Conservation (phyloP, 768 basidiomycete species). For the Agaricus sinodeliciosus region DNA sequence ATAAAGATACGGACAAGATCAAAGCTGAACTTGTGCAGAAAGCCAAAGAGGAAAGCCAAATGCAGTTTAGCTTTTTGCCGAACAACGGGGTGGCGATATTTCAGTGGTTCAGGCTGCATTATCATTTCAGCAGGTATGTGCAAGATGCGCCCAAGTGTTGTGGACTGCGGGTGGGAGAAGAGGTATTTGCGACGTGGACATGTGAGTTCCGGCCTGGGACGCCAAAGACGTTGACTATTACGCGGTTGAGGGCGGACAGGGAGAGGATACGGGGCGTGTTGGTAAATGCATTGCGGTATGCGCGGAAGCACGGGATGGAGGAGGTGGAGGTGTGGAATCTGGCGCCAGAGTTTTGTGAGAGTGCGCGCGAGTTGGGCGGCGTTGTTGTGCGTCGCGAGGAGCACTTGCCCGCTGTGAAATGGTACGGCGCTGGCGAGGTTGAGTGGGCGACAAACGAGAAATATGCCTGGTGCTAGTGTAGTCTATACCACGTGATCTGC, state of each 20-base stretch:
- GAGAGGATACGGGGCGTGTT: constrained; percentile 27
- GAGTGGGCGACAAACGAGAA: constrained; percentile 21
- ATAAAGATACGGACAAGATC: constrained; percentile 30
- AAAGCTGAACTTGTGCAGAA: constrained; percentile 22
- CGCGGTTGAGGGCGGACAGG: constrained; percentile 19
- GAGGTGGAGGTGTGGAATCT: constrained; percentile 42
- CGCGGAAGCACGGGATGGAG: constrained; percentile 19
- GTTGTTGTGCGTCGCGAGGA: constrained; percentile 24
- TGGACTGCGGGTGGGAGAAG: constrained; percentile 11
- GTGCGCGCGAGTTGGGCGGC: constrained; percentile 21
- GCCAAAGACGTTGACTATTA: constrained; percentile 17
- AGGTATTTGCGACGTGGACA: constrained; percentile 22
- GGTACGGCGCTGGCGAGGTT: constrained; percentile 29
- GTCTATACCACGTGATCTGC: constrained; percentile 1
- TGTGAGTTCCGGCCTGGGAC: constrained; percentile 14
- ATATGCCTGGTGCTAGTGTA: constrained; percentile 20
- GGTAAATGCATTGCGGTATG: constrained; percentile 20
- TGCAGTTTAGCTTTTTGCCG: constrained; percentile 20
- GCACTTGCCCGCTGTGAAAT: constrained; percentile 33
- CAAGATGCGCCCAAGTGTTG: constrained; percentile 11
- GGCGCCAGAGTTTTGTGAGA: constrained; percentile 15
- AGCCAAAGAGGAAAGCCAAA: neutral
- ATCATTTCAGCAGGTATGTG: constrained; percentile 15
- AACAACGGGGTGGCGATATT: constrained; percentile 22
- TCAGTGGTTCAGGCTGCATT: constrained; percentile 17